These are phyloP conservation scores for Patellifolia procumbens DNA, from an alignment of 179 eudicot species.

Conservation along the genomic window DNA sequence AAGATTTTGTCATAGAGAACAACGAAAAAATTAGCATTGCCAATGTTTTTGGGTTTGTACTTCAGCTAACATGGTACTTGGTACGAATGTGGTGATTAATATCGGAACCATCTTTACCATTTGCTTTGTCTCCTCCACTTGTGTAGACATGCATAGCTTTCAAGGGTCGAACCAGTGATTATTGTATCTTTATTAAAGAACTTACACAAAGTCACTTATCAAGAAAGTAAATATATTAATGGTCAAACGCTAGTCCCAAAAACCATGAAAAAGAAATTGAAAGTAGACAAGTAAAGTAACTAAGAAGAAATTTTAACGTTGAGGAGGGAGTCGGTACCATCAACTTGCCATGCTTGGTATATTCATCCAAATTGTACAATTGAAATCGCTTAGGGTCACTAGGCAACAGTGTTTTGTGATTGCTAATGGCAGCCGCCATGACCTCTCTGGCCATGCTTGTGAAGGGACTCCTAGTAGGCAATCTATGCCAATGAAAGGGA, in stretches of 20 bases:
- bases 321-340: slow-evolving; percentile 61
- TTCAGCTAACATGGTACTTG: slow-evolving; percentile 50
- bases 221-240: too few relatives aligned
- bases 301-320: too few relatives aligned
- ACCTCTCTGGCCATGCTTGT: slow-evolving; percentile 75
- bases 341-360: slow-evolving; percentile 50
- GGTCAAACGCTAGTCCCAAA: too few relatives aligned
- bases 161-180: slow-evolving; percentile 31
- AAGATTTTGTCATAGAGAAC: slow-evolving; percentile 45
- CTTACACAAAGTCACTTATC: slow-evolving; percentile 13
- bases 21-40: slow-evolving; percentile 41
- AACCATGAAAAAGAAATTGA: too few relatives aligned
- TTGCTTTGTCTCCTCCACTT: slow-evolving; percentile 51
- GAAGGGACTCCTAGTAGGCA: slow-evolving; percentile 72
- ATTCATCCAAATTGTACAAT: slow-evolving; percentile 64
- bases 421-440: slow-evolving; percentile 62
- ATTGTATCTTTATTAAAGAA: slow-evolving; percentile 45
- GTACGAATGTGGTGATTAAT: slow-evolving; percentile 38
- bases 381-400: slow-evolving; percentile 58
- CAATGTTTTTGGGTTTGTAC: slow-evolving; percentile 38
- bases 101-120: slow-evolving; percentile 47
- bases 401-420: slow-evolving; percentile 50
- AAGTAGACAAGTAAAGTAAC: too few relatives aligned
- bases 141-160: slow-evolving; percentile 44
- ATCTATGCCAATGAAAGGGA: slow-evolving; percentile 59